A percentile compares a stretch with the other conserved stretches of the same genome.
These are phyloP conservation scores for Persicaria maculosa DNA, from an alignment of 148 eudicot genomes.

Conservation along the genomic window DNA sequence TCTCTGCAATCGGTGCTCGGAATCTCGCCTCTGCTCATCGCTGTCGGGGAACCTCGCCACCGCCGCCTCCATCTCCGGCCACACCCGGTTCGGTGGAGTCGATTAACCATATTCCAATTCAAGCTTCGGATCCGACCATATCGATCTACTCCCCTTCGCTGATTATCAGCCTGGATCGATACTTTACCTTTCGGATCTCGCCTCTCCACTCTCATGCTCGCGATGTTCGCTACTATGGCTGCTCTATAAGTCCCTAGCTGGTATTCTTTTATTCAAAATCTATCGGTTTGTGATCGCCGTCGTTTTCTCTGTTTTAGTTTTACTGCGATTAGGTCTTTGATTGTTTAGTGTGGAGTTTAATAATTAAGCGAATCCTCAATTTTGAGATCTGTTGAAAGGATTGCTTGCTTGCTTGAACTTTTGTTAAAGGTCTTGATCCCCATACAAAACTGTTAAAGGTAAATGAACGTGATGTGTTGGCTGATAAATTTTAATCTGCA, in stretches of 20 bases:
- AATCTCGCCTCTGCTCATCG: no score
- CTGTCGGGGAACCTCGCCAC: no score
- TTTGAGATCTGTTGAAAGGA: constrained; percentile 3
- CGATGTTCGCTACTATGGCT: constrained; percentile 80
- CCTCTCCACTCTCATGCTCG: constrained; percentile 39
- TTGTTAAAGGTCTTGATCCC: no score
- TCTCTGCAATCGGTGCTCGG: no score
- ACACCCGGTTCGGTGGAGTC: no score
- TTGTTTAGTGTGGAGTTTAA: not conserved
- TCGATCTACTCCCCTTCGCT: constrained; percentile 1
- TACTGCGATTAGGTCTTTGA: constrained; percentile 4
- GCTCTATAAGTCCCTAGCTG: constrained; percentile 62
- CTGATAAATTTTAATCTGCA: not conserved
- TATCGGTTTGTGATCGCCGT: not conserved
- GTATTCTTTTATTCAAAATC: constrained; percentile 23
- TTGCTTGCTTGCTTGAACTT: constrained; percentile 13
- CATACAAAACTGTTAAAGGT: no score
- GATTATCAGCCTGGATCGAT: not conserved
- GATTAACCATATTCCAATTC: not conserved
- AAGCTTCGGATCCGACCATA: constrained; percentile 3
- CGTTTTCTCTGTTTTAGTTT: not conserved
- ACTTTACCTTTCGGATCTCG: constrained; percentile 37
- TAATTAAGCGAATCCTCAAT: not conserved
- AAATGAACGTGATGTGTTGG: not conserved
- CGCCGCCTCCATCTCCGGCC: no score